phyloP scores from a whole-genome alignment of 2,329 filamentous ascomycete species.

The Talaromyces pinophilus region DNA sequence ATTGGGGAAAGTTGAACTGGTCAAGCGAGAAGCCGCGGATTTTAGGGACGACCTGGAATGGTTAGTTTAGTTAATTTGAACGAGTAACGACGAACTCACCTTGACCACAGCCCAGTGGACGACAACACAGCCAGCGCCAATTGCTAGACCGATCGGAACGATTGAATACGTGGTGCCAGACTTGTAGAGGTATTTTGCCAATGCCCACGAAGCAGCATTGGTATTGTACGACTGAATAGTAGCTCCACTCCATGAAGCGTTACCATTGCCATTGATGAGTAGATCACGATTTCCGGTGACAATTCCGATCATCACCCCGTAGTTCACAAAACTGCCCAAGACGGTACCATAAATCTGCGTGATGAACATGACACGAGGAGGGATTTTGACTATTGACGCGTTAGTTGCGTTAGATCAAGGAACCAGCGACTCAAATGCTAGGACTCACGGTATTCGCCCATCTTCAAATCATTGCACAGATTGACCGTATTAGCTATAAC shows the following conservation, averaged over 20 bases:
- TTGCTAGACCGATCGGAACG: slow-evolving; percentile 21
- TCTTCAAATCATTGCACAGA: slow-evolving; percentile 57
- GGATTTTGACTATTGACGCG: slow-evolving; percentile 21
- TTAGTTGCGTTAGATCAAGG: not conserved
- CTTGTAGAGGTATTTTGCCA: slow-evolving; percentile 23
- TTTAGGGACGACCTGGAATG: slow-evolving; percentile 49
- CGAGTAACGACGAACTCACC: slow-evolving; percentile 2
- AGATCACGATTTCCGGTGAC: slow-evolving; percentile 15
- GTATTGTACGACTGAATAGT: slow-evolving; percentile 22
- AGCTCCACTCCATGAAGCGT: slow-evolving; percentile 24
- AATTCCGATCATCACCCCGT: slow-evolving; percentile 23
- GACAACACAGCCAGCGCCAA: slow-evolving; percentile 18
- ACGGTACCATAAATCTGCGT: slow-evolving; percentile 24
- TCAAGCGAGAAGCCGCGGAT: slow-evolving; percentile 45
- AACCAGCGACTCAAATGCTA: not conserved
- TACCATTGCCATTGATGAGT: slow-evolving; percentile 19
- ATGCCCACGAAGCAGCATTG: slow-evolving; percentile 23
- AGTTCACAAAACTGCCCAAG: slow-evolving; percentile 22
- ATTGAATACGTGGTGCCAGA: slow-evolving; percentile 21
- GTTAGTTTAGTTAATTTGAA: not conserved
- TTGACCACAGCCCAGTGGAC: slow-evolving; percentile 19
- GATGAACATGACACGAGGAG: slow-evolving; percentile 24
- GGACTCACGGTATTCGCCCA: slow-evolving; percentile 58
- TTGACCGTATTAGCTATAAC: slow-evolving; percentile 55
- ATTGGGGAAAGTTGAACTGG: slow-evolving; percentile 56